phyloP scores from a whole-genome alignment of 495 filamentous ascomycete species.

The Neurospora sp. region DNA sequence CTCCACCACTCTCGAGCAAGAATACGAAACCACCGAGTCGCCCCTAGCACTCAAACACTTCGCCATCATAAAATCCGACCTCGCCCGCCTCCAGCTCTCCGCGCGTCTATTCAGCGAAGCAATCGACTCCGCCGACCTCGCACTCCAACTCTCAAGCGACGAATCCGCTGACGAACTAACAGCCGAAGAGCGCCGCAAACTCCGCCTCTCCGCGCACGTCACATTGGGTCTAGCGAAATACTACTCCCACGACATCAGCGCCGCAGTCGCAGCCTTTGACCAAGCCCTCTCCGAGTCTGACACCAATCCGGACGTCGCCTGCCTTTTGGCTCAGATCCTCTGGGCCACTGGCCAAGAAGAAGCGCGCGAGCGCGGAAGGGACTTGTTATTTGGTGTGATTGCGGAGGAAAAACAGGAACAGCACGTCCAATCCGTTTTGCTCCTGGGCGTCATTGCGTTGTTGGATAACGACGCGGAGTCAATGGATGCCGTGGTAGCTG shows the following conservation, averaged over 20 bases:
- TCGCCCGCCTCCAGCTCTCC: constrained; percentile 70
- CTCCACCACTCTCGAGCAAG: constrained; percentile 59
- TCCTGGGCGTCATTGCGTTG: constrained; percentile 74
- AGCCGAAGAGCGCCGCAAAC: constrained; percentile 44
- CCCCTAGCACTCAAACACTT: constrained; percentile 59
- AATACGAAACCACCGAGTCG: constrained; percentile 78
- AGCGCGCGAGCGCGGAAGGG: constrained; percentile 62
- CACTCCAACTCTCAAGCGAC: constrained; percentile 58
- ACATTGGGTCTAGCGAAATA: constrained; percentile 78
- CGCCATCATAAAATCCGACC: constrained; percentile 77
- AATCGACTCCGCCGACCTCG: constrained; percentile 60
- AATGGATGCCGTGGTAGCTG: constrained; percentile 68
- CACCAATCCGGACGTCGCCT: constrained; percentile 63
- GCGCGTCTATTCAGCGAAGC: constrained; percentile 52
- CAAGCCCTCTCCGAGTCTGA: constrained; percentile 66
- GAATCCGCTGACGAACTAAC: constrained; percentile 42
- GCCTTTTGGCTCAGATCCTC: constrained; percentile 78
- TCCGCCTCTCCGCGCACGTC: constrained; percentile 74
- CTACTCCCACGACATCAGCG: constrained; percentile 49
- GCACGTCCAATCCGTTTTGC: constrained; percentile 65
- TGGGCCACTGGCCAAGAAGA: constrained; percentile 81
- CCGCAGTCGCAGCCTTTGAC: constrained; percentile 69
- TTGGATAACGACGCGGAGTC: constrained; percentile 70
- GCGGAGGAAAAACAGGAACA: constrained; percentile 38
- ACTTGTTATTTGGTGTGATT: constrained; percentile 70